Conservation (phyloP, 2,329 filamentous ascomycete species). For the Aspergillus ruber region DNA sequence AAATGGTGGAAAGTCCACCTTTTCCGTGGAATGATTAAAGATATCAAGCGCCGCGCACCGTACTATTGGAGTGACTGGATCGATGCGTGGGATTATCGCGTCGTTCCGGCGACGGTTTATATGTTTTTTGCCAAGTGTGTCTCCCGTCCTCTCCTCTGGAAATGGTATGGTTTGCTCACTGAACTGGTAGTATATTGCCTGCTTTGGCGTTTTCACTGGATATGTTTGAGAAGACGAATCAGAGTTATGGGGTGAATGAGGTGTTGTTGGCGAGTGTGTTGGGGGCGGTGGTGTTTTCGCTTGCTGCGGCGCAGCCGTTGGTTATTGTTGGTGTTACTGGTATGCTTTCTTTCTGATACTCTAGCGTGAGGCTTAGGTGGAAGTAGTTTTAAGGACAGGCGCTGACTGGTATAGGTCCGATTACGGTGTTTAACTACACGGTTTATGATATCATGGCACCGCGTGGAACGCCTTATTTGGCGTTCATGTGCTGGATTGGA, state of each 20-base stretch:
- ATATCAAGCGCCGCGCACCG: slow-evolving; percentile 66
- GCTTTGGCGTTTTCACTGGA: slow-evolving; percentile 84
- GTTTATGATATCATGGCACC: slow-evolving; percentile 82
- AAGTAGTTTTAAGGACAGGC: no score
- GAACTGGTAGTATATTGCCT: slow-evolving; percentile 62
- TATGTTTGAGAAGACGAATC: slow-evolving; percentile 84
- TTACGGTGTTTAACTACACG: slow-evolving; percentile 91
- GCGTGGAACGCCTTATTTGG: slow-evolving; percentile 71
- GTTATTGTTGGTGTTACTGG: slow-evolving; percentile 88
- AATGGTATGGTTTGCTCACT: slow-evolving; percentile 6
- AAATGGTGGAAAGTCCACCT: slow-evolving; percentile 69
- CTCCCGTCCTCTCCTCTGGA: not conserved
- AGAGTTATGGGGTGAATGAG: slow-evolving; percentile 85
- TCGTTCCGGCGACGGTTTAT: slow-evolving; percentile 79
- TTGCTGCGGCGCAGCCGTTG: slow-evolving; percentile 75
- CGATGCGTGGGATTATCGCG: slow-evolving; percentile 86
- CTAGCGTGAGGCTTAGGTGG: no score
- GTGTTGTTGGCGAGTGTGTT: slow-evolving; percentile 80
- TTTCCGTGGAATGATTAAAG: slow-evolving; percentile 74
- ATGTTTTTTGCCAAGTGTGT: slow-evolving; percentile 92
- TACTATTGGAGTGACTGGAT: slow-evolving; percentile 77
- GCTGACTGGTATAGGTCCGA: slow-evolving; percentile 57
- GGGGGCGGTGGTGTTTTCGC: slow-evolving; percentile 70
- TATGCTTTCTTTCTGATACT: no score
- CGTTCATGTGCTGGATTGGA: slow-evolving; percentile 89